These are phyloP conservation scores for Pythium biforme DNA, from an alignment of 352 stramenopile species.

Conservation along the genomic window DNA sequence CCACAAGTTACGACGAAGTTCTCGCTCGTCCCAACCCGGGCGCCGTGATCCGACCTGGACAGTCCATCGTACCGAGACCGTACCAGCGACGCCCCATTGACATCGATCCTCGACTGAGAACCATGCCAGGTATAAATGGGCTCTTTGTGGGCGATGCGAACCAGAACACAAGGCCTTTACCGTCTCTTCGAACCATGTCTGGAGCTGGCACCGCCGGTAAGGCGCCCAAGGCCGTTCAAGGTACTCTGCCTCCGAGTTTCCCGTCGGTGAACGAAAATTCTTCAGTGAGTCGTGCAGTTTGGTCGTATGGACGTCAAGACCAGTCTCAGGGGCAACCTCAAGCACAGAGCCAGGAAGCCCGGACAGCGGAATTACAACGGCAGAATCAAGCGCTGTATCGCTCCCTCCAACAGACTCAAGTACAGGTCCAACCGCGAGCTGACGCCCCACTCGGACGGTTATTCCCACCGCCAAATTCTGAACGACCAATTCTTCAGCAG, in stretches of 20 bases:
- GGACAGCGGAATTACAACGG: neutral
- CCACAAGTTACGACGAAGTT: neutral
- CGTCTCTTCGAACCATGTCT: neutral
- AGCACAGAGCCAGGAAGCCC: neutral
- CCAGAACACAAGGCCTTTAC: neutral
- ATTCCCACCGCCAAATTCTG: too few relatives aligned
- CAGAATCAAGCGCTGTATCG: neutral
- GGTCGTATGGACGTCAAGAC: neutral
- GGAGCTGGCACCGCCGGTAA: neutral
- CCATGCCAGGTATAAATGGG: neutral
- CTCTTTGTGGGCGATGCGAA: neutral
- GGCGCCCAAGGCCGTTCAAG: neutral
- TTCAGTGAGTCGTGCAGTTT: neutral
- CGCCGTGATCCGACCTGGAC: conserved; percentile 24
- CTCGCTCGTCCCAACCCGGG: conserved; percentile 1
- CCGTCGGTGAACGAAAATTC: neutral
- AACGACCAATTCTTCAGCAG: neutral
- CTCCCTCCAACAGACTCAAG: neutral
- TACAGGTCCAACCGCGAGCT: neutral
- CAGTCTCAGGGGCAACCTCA: neutral
- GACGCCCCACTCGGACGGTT: too few relatives aligned
- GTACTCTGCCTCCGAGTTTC: neutral
- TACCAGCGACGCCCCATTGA: conserved; percentile 12
- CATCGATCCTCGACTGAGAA: conserved; percentile 11
- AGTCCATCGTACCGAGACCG: conserved; percentile 23